These are phyloP conservation scores for Pachyrhizus erosus DNA, from an alignment of 306 rosid genomes.

Conservation along the genomic window DNA sequence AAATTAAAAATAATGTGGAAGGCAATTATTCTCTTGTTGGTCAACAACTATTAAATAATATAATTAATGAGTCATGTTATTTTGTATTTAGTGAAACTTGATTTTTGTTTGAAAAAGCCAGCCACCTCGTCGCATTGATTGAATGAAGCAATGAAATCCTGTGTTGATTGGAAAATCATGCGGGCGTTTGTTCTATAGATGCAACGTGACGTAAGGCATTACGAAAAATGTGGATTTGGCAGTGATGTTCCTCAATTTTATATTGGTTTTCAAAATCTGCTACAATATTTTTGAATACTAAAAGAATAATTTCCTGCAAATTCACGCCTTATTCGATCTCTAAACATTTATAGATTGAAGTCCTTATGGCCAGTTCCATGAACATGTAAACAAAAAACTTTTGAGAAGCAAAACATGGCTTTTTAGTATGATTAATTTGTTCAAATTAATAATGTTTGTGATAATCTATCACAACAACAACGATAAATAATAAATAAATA, in stretches of 20 bases:
- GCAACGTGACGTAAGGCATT: neutral
- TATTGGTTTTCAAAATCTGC: neutral
- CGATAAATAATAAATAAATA: neutral
- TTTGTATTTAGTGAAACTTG: neutral
- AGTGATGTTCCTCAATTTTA: constrained; percentile 19
- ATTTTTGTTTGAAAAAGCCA: neutral
- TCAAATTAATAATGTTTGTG: neutral
- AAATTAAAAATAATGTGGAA: constrained; percentile 1
- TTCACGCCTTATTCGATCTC: constrained; percentile 12
- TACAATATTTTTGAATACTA: neutral
- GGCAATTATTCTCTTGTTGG: constrained; percentile 38
- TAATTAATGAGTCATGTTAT: constrained; percentile 28
- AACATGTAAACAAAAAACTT: neutral
- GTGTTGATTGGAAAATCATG: constrained; percentile 29
- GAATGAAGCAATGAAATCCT: constrained; percentile 33
- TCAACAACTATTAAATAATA: constrained; percentile 25
- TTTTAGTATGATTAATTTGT: constrained; percentile 15
- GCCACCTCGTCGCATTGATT: constrained; percentile 31
- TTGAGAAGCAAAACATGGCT: neutral
- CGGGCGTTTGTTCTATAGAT: neutral
- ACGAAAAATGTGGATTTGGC: constrained; percentile 6
- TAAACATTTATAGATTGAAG: neutral
- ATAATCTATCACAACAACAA: neutral
- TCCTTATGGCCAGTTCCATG: neutral
- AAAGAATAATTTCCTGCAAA: neutral